A percentile compares a stretch with the other conserved stretches of the same genome.
These are phyloP conservation scores for Xylaria sp. DNA, from an alignment of 2,329 filamentous ascomycete species.

Conservation along the genomic window DNA sequence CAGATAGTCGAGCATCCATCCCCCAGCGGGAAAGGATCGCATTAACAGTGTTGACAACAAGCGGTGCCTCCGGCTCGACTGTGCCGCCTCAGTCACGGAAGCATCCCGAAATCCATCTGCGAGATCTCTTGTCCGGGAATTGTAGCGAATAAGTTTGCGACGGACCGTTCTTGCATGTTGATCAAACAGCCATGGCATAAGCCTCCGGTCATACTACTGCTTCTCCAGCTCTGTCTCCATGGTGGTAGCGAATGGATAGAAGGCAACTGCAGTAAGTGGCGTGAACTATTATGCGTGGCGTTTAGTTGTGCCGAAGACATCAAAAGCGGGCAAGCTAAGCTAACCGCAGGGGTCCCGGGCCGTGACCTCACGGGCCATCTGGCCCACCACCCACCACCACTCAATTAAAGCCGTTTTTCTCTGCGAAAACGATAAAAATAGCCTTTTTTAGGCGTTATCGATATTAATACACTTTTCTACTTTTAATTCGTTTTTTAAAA, in stretches of 20 bases:
- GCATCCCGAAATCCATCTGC: not conserved
- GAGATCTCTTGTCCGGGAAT: not conserved
- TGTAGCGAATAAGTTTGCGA: not conserved
- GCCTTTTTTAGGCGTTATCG: not conserved
- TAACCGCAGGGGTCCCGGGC: not conserved
- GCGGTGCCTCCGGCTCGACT: constrained; percentile 29
- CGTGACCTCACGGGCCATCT: not conserved
- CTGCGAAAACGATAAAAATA: not conserved
- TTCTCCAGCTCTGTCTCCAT: not conserved
- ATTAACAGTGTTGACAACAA: constrained; percentile 39
- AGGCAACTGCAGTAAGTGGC: too few species aligned
- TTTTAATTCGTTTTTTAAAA: not conserved
- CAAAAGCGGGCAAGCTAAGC: not conserved
- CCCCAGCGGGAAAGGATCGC: constrained; percentile 21
- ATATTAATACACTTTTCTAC: not conserved
- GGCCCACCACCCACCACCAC: not conserved
- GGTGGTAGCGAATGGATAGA: not conserved
- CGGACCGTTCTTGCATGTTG: not conserved
- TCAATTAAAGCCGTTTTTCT: not conserved
- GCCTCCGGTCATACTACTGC: not conserved
- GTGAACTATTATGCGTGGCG: not conserved
- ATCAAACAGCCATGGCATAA: not conserved
- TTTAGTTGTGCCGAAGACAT: not conserved
- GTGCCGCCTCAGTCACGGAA: not conserved
- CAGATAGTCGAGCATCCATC: constrained; percentile 29